Conservation (phyloP, 2,329 filamentous ascomycete species). For the Pseudocercospora ulei region DNA sequence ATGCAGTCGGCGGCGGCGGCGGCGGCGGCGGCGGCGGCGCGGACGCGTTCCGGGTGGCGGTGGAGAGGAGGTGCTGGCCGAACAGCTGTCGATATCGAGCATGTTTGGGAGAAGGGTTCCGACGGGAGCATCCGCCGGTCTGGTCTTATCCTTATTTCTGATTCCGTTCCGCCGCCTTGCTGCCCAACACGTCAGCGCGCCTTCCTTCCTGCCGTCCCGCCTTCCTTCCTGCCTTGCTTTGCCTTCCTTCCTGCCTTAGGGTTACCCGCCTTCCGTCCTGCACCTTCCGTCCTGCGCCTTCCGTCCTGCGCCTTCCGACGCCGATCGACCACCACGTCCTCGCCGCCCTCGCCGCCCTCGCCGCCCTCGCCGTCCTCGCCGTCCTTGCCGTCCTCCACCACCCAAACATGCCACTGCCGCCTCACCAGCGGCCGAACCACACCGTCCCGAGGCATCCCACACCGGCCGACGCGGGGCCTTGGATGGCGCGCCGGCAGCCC, state of each 20-base stretch:
- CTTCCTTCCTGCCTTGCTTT: too few relatives aligned
- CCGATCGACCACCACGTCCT: constrained; percentile 13
- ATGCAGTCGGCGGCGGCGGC: background rate
- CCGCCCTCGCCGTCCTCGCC: constrained; percentile 5
- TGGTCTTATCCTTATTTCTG: too few relatives aligned
- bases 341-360: background rate
- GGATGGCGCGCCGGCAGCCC: constrained; percentile 27
- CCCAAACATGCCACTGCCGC: constrained; percentile 29
- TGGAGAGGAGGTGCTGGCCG: background rate
- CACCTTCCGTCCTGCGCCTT: too few relatives aligned
- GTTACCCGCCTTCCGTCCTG: too few relatives aligned
- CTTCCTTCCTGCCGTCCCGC: background rate
- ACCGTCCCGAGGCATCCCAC: constrained; percentile 30
- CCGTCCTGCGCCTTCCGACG: too few relatives aligned
- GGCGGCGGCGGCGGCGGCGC: background rate
- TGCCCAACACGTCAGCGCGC: constrained; percentile 4
- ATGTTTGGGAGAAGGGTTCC: too few relatives aligned
- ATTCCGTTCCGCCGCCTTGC: too few relatives aligned
- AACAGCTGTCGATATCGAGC: too few relatives aligned
- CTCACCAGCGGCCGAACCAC: constrained; percentile 24
- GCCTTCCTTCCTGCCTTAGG: too few relatives aligned
- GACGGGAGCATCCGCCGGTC: too few relatives aligned
- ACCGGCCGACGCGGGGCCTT: constrained; percentile 21
- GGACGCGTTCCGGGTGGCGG: background rate
- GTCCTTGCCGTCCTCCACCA: too few relatives aligned